Evolutionary conservation across 179 eudicot species (phyloP).

Genomic region (Gypsophila paniculata): DNA sequence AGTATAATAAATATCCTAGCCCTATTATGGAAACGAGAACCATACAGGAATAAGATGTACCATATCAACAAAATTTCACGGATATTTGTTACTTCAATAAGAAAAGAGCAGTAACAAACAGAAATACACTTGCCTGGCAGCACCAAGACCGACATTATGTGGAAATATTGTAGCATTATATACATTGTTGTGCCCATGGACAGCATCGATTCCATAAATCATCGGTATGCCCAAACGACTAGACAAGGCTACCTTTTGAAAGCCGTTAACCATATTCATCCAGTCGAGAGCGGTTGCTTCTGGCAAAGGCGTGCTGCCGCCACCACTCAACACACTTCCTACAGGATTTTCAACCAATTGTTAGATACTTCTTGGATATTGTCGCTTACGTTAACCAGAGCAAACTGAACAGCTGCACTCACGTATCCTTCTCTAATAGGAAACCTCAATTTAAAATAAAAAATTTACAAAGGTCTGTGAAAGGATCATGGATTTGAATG

Average conservation of each 20-base stretch:
- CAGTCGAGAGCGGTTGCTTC: conserved; percentile 45
- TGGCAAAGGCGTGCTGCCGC: conserved; percentile 50
- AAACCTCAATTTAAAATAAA: conserved; percentile 2
- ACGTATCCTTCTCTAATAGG: background rate
- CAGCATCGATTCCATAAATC: conserved; percentile 55
- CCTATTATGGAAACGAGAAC: background rate
- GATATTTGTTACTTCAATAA: background rate
- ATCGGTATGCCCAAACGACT: conserved; percentile 47
- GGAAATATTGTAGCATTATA: conserved; percentile 52
- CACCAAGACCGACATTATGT: conserved; percentile 51
- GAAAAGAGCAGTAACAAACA: background rate
- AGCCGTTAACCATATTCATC: conserved; percentile 42
- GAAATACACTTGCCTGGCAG: conserved; percentile 41
- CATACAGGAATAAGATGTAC: conserved; percentile 1
- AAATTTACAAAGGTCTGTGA: background rate
- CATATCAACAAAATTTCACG: background rate
- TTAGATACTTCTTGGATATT: conserved; percentile 20
- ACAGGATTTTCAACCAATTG: conserved; percentile 12
- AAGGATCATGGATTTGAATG: background rate
- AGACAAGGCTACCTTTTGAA: conserved; percentile 41
- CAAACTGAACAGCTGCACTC: background rate
- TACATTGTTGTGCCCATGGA: conserved; percentile 53
- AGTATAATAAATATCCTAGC: background rate
- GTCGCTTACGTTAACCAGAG: background rate
- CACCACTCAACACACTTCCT: conserved; percentile 56